Conservation (phyloP, 495 filamentous ascomycete species). For the Aspergillus sclerotioniger region DNA sequence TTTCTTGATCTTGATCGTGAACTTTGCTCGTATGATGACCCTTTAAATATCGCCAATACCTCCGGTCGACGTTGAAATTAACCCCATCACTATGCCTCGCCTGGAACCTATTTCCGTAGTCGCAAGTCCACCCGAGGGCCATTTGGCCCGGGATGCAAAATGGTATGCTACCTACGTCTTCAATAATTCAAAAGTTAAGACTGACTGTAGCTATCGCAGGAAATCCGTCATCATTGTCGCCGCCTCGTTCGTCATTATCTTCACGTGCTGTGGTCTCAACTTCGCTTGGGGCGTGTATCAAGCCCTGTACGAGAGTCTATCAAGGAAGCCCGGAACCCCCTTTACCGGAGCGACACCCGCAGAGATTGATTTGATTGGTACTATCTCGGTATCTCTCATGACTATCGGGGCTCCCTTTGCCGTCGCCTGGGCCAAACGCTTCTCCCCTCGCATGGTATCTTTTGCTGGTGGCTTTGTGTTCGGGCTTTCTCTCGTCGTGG, state of each 20-base stretch:
- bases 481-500: not conserved
- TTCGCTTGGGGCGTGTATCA: conserved; percentile 1
- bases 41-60: too few species aligned
- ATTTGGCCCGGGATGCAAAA: too few species aligned
- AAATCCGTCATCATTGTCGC: not conserved
- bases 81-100: too few species aligned
- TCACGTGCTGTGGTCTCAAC: conserved; percentile 1
- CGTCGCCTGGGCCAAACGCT: not conserved
- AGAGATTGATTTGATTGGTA: not conserved
- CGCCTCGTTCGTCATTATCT: not conserved
- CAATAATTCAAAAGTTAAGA: too few species aligned
- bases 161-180: too few species aligned
- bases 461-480: not conserved
- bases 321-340: not conserved
- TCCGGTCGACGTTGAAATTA: too few species aligned
- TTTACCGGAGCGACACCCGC: not conserved
- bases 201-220: too few species aligned
- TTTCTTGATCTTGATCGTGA: too few species aligned
- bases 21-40: too few species aligned
- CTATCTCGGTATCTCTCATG: not conserved
- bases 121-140: too few species aligned
- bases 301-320: not conserved
- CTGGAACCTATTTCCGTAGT: too few species aligned
- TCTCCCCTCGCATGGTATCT: not conserved
- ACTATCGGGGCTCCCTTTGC: not conserved